A percentile compares a stretch with the other conserved stretches of the same genome.
Evolutionary conservation across 495 filamentous ascomycete genomes (phyloP).

Genomic region (Bombardia bombarda): DNA sequence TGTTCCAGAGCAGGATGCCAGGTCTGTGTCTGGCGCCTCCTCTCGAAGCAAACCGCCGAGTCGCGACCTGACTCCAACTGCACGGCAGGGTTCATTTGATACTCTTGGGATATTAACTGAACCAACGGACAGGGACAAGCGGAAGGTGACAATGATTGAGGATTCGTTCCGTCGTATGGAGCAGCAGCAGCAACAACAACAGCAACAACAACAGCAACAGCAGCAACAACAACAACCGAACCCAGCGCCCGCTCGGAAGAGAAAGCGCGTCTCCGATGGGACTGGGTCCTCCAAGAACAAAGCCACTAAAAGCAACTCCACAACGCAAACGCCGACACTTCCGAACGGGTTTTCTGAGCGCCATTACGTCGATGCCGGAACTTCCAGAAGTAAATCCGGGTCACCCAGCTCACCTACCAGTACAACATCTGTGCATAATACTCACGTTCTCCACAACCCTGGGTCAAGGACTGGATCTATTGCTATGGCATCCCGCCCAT

Average conservation of each 20-base stretch:
- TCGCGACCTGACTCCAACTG: slow-evolving; percentile 70
- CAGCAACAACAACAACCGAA: slow-evolving; percentile 23
- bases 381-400: slow-evolving; percentile 38
- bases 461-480: slow-evolving; percentile 11
- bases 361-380: slow-evolving; percentile 41
- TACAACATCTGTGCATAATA: slow-evolving; percentile 26
- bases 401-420: slow-evolving; percentile 42
- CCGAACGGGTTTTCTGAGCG: slow-evolving; percentile 28
- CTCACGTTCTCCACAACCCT: slow-evolving; percentile 11
- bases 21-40: slow-evolving; percentile 63
- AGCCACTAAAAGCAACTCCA: slow-evolving; percentile 26
- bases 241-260: slow-evolving; percentile 50
- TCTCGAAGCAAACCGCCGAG: slow-evolving; percentile 66
- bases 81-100: slow-evolving; percentile 44
- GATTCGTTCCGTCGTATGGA: slow-evolving; percentile 63
- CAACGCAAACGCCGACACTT: slow-evolving; percentile 24
- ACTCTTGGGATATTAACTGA: slow-evolving; percentile 48
- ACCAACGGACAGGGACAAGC: slow-evolving; percentile 76
- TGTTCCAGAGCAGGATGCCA: slow-evolving; percentile 45
- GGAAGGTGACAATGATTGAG: slow-evolving; percentile 79
- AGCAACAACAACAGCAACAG: slow-evolving; percentile 37
- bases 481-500: slow-evolving; percentile 19
- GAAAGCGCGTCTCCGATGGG: slow-evolving; percentile 54
- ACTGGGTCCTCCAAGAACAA: slow-evolving; percentile 31
- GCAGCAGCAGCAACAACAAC: slow-evolving; percentile 37